A percentile compares a stretch with the other conserved stretches of the same genome.
These are phyloP conservation scores for Nitzschia sp. DNA, from an alignment of 108 stramenopile species.

Conservation along the genomic window DNA sequence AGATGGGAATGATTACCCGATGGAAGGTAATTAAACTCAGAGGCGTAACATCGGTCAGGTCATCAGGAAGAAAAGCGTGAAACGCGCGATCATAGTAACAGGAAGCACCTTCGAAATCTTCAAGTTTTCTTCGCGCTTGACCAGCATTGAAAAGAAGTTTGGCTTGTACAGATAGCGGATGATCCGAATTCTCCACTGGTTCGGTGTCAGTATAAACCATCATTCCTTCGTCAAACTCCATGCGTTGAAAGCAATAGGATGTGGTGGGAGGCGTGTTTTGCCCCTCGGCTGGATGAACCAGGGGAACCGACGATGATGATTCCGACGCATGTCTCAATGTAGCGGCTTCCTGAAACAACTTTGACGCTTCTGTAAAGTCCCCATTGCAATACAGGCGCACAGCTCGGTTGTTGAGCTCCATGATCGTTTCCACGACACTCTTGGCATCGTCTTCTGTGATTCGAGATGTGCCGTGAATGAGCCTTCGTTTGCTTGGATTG, in stretches of 20 bases:
- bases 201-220: slow-evolving; percentile 38
- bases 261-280: slow-evolving; percentile 14
- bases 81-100: slow-evolving; percentile 31
- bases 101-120: slow-evolving; percentile 20
- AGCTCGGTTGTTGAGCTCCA: slow-evolving; percentile 31
- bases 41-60: slow-evolving; percentile 4
- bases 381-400: slow-evolving; percentile 30
- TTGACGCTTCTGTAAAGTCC: slow-evolving; percentile 25
- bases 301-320: neutral
- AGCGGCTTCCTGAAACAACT: slow-evolving; percentile 36
- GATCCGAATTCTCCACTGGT: slow-evolving; percentile 20
- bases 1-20: slow-evolving; percentile 36
- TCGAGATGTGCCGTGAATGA: neutral
- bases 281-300: neutral
- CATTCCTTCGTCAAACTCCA: slow-evolving; percentile 72
- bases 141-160: slow-evolving; percentile 43
- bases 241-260: slow-evolving; percentile 58
- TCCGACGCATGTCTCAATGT: slow-evolving; percentile 12
- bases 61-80: slow-evolving; percentile 7
- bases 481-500: slow-evolving; percentile 12
- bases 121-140: slow-evolving; percentile 29
- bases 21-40: slow-evolving; percentile 12
- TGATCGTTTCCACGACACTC: slow-evolving; percentile 11
- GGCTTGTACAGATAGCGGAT: slow-evolving; percentile 29
- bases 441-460: neutral